Evolutionary conservation across 805 yeast genomes (phyloP).

Genomic region (Metschnikowia lachancei): DNA sequence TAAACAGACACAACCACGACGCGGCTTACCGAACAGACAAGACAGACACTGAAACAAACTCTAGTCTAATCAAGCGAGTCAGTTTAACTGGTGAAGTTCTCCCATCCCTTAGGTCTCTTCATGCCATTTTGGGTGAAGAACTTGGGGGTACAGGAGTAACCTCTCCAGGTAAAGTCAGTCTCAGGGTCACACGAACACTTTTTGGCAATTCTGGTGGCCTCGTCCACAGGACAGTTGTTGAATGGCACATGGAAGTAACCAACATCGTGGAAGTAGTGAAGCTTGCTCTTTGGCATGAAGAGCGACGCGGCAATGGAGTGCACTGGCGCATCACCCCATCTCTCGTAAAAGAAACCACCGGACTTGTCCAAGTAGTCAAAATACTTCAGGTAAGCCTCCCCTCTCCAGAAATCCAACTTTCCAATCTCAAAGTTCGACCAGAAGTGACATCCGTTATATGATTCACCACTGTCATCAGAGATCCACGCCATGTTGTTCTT

Average conservation of each 20-base stretch:
- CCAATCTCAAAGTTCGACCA: constrained; percentile 92
- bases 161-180: constrained; percentile 75
- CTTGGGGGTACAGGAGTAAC: constrained; percentile 67
- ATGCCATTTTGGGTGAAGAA: constrained; percentile 55
- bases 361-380: constrained; percentile 72
- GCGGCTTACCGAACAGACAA: neutral
- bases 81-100: constrained; percentile 37
- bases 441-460: constrained; percentile 81
- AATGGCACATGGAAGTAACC: constrained; percentile 85
- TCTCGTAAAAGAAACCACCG: constrained; percentile 90
- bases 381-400: constrained; percentile 64
- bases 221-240: constrained; percentile 74
- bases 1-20: no score
- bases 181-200: constrained; percentile 73
- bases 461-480: constrained; percentile 62
- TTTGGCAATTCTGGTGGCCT: constrained; percentile 50
- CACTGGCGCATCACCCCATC: constrained; percentile 96
- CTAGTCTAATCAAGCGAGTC: neutral
- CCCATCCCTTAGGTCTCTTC: constrained; percentile 70
- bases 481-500: constrained; percentile 70
- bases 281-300: constrained; percentile 63
- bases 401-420: constrained; percentile 69
- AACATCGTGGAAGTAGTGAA: constrained; percentile 79
- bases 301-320: constrained; percentile 85
- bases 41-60: neutral